Conservation (phyloP, 148 eudicot species). For the Euryodendron excelsum region DNA sequence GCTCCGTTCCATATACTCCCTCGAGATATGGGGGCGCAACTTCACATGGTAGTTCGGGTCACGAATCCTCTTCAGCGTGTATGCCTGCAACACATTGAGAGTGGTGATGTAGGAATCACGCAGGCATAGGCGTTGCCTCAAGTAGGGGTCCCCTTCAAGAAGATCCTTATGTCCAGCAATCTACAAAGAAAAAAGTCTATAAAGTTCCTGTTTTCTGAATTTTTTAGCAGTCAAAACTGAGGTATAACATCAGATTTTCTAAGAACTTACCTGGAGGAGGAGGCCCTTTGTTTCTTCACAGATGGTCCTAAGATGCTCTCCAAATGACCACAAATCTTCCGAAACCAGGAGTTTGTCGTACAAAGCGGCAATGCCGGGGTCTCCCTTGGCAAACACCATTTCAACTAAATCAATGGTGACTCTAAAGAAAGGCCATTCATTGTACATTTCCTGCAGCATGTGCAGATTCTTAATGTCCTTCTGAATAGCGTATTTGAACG, state of each 20-base stretch:
- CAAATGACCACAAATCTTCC: slow-evolving; percentile 80
- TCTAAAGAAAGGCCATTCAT: slow-evolving; percentile 96
- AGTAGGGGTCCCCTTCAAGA: slow-evolving; percentile 81
- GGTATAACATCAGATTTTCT: background rate
- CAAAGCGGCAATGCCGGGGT: slow-evolving; percentile 90
- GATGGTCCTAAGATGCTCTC: slow-evolving; percentile 64
- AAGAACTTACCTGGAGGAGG: slow-evolving; percentile 73
- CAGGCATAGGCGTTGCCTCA: slow-evolving; percentile 81
- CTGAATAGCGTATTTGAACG: slow-evolving; percentile 66
- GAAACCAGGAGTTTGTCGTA: slow-evolving; percentile 89
- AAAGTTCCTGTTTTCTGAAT: background rate
- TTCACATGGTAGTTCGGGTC: slow-evolving; percentile 73
- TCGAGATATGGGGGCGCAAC: slow-evolving; percentile 80
- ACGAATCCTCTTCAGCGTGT: slow-evolving; percentile 85
- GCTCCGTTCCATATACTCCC: slow-evolving; percentile 66
- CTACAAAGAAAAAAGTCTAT: slow-evolving; percentile 26
- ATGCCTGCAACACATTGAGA: slow-evolving; percentile 76
- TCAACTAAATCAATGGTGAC: slow-evolving; percentile 93
- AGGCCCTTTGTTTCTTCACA: slow-evolving; percentile 72
- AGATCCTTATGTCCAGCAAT: slow-evolving; percentile 93
- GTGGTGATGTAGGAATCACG: slow-evolving; percentile 94
- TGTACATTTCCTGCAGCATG: slow-evolving; percentile 93
- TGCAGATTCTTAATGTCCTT: slow-evolving; percentile 67
- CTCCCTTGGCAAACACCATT: slow-evolving; percentile 99
- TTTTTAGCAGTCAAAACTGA: background rate